Evolutionary conservation across 129 eudicot species (phyloP).

Genomic region (Chrysanthemum makinoi): DNA sequence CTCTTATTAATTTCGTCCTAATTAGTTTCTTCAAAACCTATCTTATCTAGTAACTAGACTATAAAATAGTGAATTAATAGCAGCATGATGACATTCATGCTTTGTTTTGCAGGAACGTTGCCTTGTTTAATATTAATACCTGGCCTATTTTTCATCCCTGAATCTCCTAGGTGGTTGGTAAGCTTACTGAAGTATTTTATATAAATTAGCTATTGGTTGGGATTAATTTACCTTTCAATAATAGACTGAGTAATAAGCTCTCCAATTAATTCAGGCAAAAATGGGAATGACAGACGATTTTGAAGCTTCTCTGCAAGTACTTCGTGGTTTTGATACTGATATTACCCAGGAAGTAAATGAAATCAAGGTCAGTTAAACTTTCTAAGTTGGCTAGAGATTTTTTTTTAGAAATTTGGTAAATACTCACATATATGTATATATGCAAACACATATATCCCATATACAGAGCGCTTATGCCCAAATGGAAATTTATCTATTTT

Average conservation of each 20-base stretch:
- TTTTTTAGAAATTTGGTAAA: background rate
- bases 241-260: background rate
- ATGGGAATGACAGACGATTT: conserved; percentile 97
- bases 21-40: too few species aligned
- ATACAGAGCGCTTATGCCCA: too few species aligned
- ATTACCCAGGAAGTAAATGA: conserved; percentile 87
- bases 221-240: background rate
- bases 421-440: background rate
- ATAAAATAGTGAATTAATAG: conserved; percentile 2
- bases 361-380: conserved; percentile 55
- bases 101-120: conserved; percentile 55
- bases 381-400: background rate
- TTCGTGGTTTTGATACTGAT: conserved; percentile 90
- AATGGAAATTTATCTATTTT: too few species aligned
- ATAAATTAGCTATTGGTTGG: conserved; percentile 1
- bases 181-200: conserved; percentile 19
- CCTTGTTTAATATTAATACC: conserved; percentile 85
- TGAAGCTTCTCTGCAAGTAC: conserved; percentile 95
- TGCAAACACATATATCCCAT: background rate
- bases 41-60: too few species aligned
- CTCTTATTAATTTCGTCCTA: background rate
- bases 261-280: conserved; percentile 60
- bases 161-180: conserved; percentile 97
- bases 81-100: background rate
- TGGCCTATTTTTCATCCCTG: conserved; percentile 92